Conservation (phyloP, 352 stramenopile species). For the Albugo laibachii region DNA sequence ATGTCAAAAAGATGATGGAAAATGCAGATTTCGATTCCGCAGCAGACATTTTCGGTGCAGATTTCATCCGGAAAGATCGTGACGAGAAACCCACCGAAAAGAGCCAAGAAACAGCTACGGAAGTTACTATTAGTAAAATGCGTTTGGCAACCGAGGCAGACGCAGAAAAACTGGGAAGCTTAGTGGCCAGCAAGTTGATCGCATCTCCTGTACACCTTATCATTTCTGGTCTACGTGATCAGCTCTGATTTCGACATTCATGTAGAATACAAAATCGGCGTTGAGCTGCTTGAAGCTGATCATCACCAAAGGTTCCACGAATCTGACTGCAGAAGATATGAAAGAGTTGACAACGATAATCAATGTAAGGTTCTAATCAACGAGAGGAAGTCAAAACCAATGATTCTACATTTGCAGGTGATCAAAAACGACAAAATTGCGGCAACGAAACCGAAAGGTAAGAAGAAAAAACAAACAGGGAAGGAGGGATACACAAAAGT, state of each 20-base stretch:
- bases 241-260: not conserved
- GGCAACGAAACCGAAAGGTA: conserved; percentile 55
- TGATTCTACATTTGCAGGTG: conserved; percentile 2
- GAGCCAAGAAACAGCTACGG: conserved; percentile 14
- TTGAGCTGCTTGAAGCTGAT: conserved; percentile 68
- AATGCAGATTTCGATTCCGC: conserved; percentile 58
- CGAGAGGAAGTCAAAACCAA: not conserved
- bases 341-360: conserved; percentile 75
- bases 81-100: conserved; percentile 15
- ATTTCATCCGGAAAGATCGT: no score
- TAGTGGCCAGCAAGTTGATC: conserved; percentile 29
- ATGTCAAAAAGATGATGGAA: conserved; percentile 37
- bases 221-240: not conserved
- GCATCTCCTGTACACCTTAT: conserved; percentile 3
- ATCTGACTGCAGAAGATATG: conserved; percentile 66
- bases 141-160: conserved; percentile 48
- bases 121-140: conserved; percentile 30
- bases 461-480: conserved; percentile 70
- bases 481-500: conserved; percentile 71
- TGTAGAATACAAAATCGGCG: conserved; percentile 52
- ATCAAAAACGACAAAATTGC: conserved; percentile 80
- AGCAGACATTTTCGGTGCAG: conserved; percentile 33
- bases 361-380: conserved; percentile 20
- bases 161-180: conserved; percentile 47
- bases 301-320: conserved; percentile 44